A percentile compares a stretch with the other conserved stretches of the same genome.
These are phyloP conservation scores for Salvia miltiorrhiza DNA, from an alignment of 257 asterid genomes.

Conservation along the genomic window DNA sequence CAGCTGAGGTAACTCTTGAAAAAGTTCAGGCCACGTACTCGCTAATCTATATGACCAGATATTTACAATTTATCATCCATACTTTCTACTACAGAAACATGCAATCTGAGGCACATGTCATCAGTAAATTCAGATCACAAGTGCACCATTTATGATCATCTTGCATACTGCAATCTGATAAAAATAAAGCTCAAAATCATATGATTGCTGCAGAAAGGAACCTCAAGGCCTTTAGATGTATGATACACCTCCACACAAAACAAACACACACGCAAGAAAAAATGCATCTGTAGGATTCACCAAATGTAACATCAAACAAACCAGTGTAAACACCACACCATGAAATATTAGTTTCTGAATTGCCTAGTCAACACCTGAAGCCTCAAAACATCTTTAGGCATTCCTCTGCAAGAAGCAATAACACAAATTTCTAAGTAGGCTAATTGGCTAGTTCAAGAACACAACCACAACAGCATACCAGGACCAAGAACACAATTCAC, in stretches of 20 bases:
- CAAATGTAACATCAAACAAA: neutral
- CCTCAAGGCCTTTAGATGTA: neutral
- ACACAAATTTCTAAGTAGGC: neutral
- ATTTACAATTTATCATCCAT: neutral
- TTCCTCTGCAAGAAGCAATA: constrained; percentile 8
- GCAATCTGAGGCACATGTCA: neutral
- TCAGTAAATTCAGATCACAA: too few relatives aligned
- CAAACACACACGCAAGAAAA: too few relatives aligned
- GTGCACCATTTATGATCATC: too few relatives aligned
- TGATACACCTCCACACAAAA: too few relatives aligned
- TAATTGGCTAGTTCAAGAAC: constrained; percentile 10
- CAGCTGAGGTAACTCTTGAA: neutral
- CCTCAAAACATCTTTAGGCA: neutral
- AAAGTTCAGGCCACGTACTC: neutral
- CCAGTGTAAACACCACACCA: neutral
- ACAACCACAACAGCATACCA: neutral
- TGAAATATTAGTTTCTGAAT: too few relatives aligned
- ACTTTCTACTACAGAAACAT: neutral
- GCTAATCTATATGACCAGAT: neutral
- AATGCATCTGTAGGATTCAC: neutral
- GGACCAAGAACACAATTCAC: neutral
- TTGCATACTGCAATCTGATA: too few relatives aligned
- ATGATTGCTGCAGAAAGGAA: neutral
- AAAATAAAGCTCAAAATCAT: neutral
- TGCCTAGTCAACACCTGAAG: neutral